Base-by-base conservation (phyloP, 2,329 filamentous ascomycete genomes). In the Diaporthe vaccinii region DNA sequence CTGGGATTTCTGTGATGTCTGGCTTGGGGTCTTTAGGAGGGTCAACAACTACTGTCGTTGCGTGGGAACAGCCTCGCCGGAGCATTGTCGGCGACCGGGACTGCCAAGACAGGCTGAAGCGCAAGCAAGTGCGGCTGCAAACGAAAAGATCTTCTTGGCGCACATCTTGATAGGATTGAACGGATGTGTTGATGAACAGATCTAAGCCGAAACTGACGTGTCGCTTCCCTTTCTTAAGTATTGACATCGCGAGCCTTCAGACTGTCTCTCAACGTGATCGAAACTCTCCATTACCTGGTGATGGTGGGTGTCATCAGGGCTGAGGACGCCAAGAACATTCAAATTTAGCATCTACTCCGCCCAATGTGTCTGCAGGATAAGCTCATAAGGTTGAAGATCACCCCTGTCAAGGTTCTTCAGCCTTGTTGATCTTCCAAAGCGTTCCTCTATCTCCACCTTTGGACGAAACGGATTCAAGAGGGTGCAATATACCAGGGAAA, bases 11-110 rank as follows among this genome's bases (percentile, higher is more conserved):
- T n/a, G 34, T 73, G 34, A 73, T 28, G 25, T 55, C 55, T 20
- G 59, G 72, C 41, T 53, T 67, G 20, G 72, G 59, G 34, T 68
- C 41, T 3, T 53, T 44, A 12, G 72, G 59, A 46, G 72, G 72
- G 25, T 67, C 58, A 12, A 73, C 72, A 3, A 55, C 44, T 22
- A 36, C 51, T 14, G 62, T 68, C 62, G 46, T 53, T 68, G 46
- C 62, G 62, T 53, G 62, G 44, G 31, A 68, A 34, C 7, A 68
- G 10, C 20, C 31, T 10, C 5, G 44, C 62, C 20, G 31, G 46
- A 17, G 46, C 46, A 25, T 53, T 17, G 44, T 68, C 62, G 31
- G 46, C 62, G 10, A 68, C 62, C 22, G 62, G 62, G 10, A 20
- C 62, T 17, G 62, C 62, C 31, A 68, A n/a, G 44, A 5, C 46